A percentile compares a stretch with the other conserved stretches of the same genome.
phyloP scores from a whole-genome alignment of 768 basidiomycete species.

The Pulveroboletus sp. region DNA sequence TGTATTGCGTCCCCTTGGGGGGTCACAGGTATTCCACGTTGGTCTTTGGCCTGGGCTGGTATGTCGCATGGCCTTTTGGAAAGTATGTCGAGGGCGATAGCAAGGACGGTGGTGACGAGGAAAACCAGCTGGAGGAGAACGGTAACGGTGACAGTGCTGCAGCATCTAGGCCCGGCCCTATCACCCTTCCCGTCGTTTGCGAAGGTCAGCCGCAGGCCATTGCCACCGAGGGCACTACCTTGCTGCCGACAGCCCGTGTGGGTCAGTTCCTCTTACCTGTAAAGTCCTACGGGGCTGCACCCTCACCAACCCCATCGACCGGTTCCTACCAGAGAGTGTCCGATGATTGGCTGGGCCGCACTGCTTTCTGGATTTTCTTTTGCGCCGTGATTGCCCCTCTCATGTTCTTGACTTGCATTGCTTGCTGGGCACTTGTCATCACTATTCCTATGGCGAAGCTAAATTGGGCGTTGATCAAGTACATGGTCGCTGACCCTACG shows the following conservation, averaged over 20 bases:
- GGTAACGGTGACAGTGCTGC: slow-evolving; percentile 23
- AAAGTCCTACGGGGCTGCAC: slow-evolving; percentile 70
- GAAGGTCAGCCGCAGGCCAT: slow-evolving; percentile 13
- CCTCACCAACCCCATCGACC: slow-evolving; percentile 28
- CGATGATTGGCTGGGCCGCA: slow-evolving; percentile 58
- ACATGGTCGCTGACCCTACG: slow-evolving; percentile 75
- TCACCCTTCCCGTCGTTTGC: slow-evolving; percentile 41
- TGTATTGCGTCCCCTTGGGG: slow-evolving; percentile 75
- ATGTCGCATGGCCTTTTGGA: slow-evolving; percentile 96
- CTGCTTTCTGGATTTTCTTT: slow-evolving; percentile 81
- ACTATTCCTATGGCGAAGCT: slow-evolving; percentile 98
- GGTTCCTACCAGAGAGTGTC: slow-evolving; percentile 23
- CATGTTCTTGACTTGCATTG: slow-evolving; percentile 79
- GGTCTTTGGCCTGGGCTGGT: slow-evolving; percentile 91
- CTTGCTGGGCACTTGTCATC: slow-evolving; percentile 94
- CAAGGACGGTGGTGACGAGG: slow-evolving; percentile 40
- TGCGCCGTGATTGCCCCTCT: slow-evolving; percentile 79
- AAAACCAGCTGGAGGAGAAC: slow-evolving; percentile 28
- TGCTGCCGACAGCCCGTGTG: slow-evolving; percentile 34
- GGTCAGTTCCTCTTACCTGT: slow-evolving; percentile 38
- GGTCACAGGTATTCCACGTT: slow-evolving; percentile 82
- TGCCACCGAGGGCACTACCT: slow-evolving; percentile 46
- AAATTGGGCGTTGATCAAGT: slow-evolving; percentile 88
- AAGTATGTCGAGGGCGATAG: slow-evolving; percentile 92
- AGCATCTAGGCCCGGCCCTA: slow-evolving; percentile 42